Conservation (phyloP, 1,139 yeast species). For the Kodamaea sp. region DNA sequence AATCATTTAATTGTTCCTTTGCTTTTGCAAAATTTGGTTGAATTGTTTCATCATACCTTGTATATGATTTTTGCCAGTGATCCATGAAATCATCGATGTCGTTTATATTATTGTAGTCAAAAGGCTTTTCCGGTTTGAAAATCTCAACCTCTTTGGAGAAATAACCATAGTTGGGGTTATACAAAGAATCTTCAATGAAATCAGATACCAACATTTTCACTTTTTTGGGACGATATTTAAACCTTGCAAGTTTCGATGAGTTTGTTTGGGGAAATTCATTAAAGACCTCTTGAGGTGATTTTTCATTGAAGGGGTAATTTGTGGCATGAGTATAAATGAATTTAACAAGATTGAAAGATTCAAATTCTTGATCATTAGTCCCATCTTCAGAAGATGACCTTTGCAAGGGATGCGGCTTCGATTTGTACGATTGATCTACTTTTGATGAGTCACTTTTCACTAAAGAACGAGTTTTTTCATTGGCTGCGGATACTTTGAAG, state of each 20-base stretch:
- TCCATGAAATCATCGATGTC: slow-evolving; percentile 71
- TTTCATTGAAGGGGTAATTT: slow-evolving; percentile 41
- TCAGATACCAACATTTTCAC: slow-evolving; percentile 72
- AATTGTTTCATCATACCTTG: slow-evolving; percentile 42
- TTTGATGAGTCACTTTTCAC: slow-evolving; percentile 6
- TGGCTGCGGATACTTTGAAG: slow-evolving; percentile 36
- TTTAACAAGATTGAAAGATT: slow-evolving; percentile 30
- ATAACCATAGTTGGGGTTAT: slow-evolving; percentile 79
- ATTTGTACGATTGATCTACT: slow-evolving; percentile 3
- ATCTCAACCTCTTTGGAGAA: slow-evolving; percentile 76
- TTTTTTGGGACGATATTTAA: slow-evolving; percentile 51
- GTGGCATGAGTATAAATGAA: slow-evolving; percentile 41
- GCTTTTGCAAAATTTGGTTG: slow-evolving; percentile 13
- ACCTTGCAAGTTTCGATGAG: slow-evolving; percentile 44
- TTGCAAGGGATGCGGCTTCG: slow-evolving; percentile 31
- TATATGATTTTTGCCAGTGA: slow-evolving; percentile 66
- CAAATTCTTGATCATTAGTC: slow-evolving; percentile 8
- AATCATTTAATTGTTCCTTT: slow-evolving; percentile 12
- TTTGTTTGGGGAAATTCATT: slow-evolving; percentile 39
- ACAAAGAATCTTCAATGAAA: slow-evolving; percentile 80
- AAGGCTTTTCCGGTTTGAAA: slow-evolving; percentile 60
- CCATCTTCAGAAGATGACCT: slow-evolving; percentile 6
- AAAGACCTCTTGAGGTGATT: slow-evolving; percentile 40
- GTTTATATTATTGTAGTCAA: slow-evolving; percentile 53
- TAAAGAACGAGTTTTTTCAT: slow-evolving; percentile 19